A percentile compares a stretch with the other conserved stretches of the same genome.
Evolutionary conservation across 345 rosid genomes (phyloP).

Genomic region (Psidium guajava): DNA sequence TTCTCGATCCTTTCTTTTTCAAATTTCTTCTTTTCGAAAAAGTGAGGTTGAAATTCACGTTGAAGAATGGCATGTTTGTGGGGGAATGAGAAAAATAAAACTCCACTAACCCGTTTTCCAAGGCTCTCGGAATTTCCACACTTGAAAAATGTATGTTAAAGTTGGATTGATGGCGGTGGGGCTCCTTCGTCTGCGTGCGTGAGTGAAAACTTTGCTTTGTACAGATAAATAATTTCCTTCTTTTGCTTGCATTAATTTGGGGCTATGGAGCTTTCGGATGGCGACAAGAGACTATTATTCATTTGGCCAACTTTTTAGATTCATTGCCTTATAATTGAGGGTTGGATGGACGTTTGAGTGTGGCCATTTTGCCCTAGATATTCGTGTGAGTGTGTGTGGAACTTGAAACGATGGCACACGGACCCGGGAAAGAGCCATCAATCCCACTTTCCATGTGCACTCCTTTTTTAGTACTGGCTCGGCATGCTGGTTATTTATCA

Average conservation of each 20-base stretch:
- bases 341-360: conserved; percentile 12
- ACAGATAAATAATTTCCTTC: background rate
- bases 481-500: background rate
- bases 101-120: conserved; percentile 40
- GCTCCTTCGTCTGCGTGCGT: conserved; percentile 22
- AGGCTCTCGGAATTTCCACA: conserved; percentile 45
- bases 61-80: conserved; percentile 1
- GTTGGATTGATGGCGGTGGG: conserved; percentile 22
- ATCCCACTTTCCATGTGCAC: background rate
- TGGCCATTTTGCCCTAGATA: conserved; percentile 6
- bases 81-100: conserved; percentile 2
- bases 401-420: background rate
- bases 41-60: background rate
- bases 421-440: background rate
- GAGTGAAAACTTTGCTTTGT: conserved; percentile 12
- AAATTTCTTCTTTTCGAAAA: background rate
- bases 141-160: conserved; percentile 1
- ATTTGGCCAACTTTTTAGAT: conserved; percentile 29
- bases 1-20: background rate
- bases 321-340: conserved; percentile 40
- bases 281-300: background rate
- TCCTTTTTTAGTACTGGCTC: background rate
- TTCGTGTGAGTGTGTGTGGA: background rate
- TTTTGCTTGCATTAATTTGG: background rate
- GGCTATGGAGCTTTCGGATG: background rate